Evolutionary conservation across 208 protist species (phyloP), one percentile per base, ranked within the genome.

Genomic region (Kentomonas sorsogonicus): DNA sequence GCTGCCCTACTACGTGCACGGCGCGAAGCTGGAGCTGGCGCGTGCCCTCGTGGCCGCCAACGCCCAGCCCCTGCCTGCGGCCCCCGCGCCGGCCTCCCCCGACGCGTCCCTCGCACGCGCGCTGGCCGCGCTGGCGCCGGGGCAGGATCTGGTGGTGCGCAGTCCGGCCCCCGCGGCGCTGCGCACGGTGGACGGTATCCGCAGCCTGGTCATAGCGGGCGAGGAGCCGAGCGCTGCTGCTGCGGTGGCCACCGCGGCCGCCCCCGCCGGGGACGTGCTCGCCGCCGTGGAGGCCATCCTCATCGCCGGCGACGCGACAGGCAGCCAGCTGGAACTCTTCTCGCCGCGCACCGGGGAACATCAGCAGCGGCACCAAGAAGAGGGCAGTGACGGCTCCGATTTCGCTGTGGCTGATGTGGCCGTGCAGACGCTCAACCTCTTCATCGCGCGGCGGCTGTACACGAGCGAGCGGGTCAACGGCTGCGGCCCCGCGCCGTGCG

Each of bases 391-490:
- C 43, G 55, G 22, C 34, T 11, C 1, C 34, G 3, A 22, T 16
- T 22, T 27, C 26, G n/a, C 25, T 47, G 43, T 30, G 27, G 23
- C 48, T 25, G 43, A 76, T n/a, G n/a, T n/a, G n/a, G 74, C 76
- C 9, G 60, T 75, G 44, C 60, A 77, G 39, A 80, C 79, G 34
- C 65, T 91, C 51, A 63, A 86, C 71, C 63, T 85, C 41, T 84
- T 77, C 55, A 87, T 91, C 45, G 76, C 81, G 0, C 80, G 81
- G 5, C 82, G 81, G 18, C 43, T 91, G 40, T 89, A 91, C 62
- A 26, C 58, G 23, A 75, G 60, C 16, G 50, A 45, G 20, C 44
- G 59, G 6, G 43, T 86, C 44, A 52, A 59, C 18, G 26, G 45
- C 15, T 77, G 52, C 25, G 83, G 83, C 2, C 57, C 71, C 33